Evolutionary conservation across 345 rosid species (phyloP).

Genomic region (Sisymbrium irio): DNA sequence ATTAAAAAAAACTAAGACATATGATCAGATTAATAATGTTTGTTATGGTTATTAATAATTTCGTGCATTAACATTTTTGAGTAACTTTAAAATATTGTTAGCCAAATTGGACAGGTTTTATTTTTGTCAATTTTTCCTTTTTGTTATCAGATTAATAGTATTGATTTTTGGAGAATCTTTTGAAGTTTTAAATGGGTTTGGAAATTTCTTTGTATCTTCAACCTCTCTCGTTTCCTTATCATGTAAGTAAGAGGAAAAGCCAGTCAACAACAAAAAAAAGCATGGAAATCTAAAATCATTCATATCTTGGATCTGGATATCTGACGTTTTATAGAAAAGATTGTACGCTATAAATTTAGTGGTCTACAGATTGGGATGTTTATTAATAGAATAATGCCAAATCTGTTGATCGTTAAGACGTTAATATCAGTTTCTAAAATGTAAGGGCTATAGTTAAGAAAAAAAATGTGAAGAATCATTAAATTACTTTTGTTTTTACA

Average conservation of each 20-base stretch:
- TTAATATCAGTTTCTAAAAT: not conserved
- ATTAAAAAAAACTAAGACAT: not conserved
- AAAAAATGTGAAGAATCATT: not conserved
- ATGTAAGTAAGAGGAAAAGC: not conserved
- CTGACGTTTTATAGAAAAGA: not conserved
- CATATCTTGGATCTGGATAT: not conserved
- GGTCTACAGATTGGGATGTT: conserved; percentile 2
- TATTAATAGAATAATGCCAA: not conserved
- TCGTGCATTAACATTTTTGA: not conserved
- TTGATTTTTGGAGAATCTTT: not conserved
- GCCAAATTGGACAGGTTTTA: not conserved
- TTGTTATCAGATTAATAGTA: not conserved
- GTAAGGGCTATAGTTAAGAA: not conserved
- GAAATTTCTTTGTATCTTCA: conserved; percentile 8
- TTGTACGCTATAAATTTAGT: not conserved
- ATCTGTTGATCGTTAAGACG: not conserved
- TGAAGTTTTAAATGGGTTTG: not conserved
- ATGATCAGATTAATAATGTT: not conserved
- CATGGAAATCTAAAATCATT: not conserved
- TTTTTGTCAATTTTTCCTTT: not conserved
- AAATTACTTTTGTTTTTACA: not conserved
- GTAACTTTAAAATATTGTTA: not conserved
- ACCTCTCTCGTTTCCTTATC: conserved; percentile 13
- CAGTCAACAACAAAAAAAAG: not conserved
- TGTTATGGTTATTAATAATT: not conserved